phyloP scores from a whole-genome alignment of 2,329 filamentous ascomycete species.

The Paracoccidioides brasiliensis region DNA sequence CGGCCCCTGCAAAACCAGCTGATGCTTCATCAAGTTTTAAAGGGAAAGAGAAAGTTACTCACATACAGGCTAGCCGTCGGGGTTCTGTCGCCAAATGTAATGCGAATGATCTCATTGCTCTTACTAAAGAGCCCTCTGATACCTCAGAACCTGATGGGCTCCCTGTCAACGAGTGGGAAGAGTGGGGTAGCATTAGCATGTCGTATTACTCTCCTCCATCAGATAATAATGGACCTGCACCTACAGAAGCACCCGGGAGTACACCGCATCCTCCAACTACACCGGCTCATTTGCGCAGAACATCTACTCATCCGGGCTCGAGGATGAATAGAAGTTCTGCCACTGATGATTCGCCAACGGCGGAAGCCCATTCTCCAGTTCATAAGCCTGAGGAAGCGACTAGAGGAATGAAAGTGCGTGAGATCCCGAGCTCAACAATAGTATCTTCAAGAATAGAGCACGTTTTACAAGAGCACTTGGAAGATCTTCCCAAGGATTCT shows the following conservation, averaged over 20 bases:
- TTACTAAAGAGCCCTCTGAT: slow-evolving; percentile 39
- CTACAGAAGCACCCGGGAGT: slow-evolving; percentile 28
- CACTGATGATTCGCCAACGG: slow-evolving; percentile 39
- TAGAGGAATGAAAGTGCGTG: slow-evolving; percentile 43
- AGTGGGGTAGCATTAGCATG: slow-evolving; percentile 69
- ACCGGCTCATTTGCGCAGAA: slow-evolving; percentile 61
- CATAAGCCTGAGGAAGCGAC: slow-evolving; percentile 24
- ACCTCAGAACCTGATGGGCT: slow-evolving; percentile 18
- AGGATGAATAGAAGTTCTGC: slow-evolving; percentile 34
- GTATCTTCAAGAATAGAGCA: slow-evolving; percentile 26
- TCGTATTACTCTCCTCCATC: slow-evolving; percentile 53
- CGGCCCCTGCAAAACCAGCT: slow-evolving; percentile 35
- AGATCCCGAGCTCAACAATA: slow-evolving; percentile 45
- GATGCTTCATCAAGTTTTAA: slow-evolving; percentile 48
- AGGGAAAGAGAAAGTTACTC: slow-evolving; percentile 57
- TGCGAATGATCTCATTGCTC: slow-evolving; percentile 69
- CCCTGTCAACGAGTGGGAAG: slow-evolving; percentile 45
- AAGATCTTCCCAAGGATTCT: slow-evolving; percentile 56
- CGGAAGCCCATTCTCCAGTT: slow-evolving; percentile 29
- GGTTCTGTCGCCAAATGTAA: slow-evolving; percentile 43
- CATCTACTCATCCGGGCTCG: slow-evolving; percentile 43
- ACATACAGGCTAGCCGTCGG: slow-evolving; percentile 23
- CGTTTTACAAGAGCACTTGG: slow-evolving; percentile 32
- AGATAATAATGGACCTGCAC: slow-evolving; percentile 19
- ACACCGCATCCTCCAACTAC: slow-evolving; percentile 41